Conservation (phyloP, 78 protist species). For the Parvularia atlantis region DNA sequence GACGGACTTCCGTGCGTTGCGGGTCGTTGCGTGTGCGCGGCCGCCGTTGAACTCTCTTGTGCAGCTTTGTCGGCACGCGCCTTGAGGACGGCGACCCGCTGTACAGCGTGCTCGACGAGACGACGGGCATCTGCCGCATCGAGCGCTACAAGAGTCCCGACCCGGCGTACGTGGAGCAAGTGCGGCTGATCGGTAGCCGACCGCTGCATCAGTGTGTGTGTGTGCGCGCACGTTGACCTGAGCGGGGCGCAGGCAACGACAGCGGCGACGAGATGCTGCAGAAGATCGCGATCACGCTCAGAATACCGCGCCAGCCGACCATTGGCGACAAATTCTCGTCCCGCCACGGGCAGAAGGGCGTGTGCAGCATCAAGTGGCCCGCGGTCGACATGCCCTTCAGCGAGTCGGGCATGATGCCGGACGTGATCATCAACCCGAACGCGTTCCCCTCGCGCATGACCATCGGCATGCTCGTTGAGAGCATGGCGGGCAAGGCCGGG, state of each 20-base stretch:
- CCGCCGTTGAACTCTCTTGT: neutral
- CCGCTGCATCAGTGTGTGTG: constrained; percentile 7
- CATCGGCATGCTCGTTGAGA: constrained; percentile 95
- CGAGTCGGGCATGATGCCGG: constrained; percentile 88
- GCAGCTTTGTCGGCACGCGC: constrained; percentile 34
- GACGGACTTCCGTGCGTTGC: constrained; percentile 65
- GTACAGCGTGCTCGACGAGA: constrained; percentile 14
- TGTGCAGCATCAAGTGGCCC: constrained; percentile 59
- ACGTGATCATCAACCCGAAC: constrained; percentile 98
- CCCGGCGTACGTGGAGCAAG: constrained; percentile 6
- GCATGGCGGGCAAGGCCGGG: constrained; percentile 85
- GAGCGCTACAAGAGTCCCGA: constrained; percentile 22
- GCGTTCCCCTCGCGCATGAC: constrained; percentile 99
- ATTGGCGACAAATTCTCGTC: constrained; percentile 96
- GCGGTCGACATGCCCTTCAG: constrained; percentile 95
- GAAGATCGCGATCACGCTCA: constrained; percentile 8
- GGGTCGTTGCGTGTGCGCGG: no score
- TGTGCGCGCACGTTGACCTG: no score
- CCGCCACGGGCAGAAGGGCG: constrained; percentile 95
- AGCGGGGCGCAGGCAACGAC: neutral
- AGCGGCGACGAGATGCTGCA: neutral
- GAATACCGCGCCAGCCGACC: constrained; percentile 58
- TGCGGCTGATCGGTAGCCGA: neutral
- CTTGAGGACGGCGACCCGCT: constrained; percentile 34
- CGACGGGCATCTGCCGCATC: neutral